phyloP scores from a whole-genome alignment of 345 rosid genomes.

The Lepidium sativum region DNA sequence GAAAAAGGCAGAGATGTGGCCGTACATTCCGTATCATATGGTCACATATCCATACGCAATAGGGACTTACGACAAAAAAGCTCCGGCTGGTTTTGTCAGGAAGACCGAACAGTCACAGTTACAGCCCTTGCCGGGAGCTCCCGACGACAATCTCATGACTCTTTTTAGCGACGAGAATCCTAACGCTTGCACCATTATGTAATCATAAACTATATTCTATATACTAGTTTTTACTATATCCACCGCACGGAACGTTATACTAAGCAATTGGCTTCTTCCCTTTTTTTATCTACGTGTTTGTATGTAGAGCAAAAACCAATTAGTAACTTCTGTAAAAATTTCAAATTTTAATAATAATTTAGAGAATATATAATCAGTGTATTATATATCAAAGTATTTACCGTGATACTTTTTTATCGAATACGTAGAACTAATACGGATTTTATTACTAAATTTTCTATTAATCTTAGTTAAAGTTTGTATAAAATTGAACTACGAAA shows the following conservation, averaged over 20 bases:
- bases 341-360: neutral
- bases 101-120: slow-evolving; percentile 32
- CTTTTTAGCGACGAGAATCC: slow-evolving; percentile 46
- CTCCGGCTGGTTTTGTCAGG: slow-evolving; percentile 43
- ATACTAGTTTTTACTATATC: too few species aligned
- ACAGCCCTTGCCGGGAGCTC: slow-evolving; percentile 25
- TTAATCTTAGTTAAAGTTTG: too few species aligned
- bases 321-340: neutral
- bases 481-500: too few species aligned
- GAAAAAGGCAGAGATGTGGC: slow-evolving; percentile 51
- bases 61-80: slow-evolving; percentile 44
- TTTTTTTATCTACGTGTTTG: neutral
- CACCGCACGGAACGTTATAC: neutral
- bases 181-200: slow-evolving; percentile 44
- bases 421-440: too few species aligned
- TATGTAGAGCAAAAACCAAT: neutral
- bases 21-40: slow-evolving; percentile 37
- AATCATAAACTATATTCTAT: neutral
- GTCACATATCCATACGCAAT: slow-evolving; percentile 43
- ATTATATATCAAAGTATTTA: too few species aligned
- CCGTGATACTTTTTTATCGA: too few species aligned
- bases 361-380: neutral
- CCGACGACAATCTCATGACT: slow-evolving; percentile 26
- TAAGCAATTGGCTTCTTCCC: neutral
- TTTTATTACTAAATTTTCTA: too few species aligned